Conservation (phyloP, 495 filamentous ascomycete genomes). For the Durotheca rogersii region DNA sequence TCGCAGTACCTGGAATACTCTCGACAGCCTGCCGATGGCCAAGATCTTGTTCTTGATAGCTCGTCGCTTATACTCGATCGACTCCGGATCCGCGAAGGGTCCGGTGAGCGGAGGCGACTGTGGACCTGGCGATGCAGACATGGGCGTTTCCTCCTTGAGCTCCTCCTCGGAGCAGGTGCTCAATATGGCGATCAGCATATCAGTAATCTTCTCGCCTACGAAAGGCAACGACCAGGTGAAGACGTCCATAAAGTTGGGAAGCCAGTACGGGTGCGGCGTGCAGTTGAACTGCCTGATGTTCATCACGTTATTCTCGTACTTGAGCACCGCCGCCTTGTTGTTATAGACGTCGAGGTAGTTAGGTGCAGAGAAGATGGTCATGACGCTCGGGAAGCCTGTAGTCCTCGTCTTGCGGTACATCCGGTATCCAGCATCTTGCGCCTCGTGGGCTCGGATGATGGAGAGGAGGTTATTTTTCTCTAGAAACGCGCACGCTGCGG, state of each 20-base stretch:
- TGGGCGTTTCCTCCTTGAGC: conserved; percentile 74
- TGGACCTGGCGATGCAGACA: conserved; percentile 59
- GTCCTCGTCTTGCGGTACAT: conserved; percentile 99
- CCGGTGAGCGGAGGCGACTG: conserved; percentile 66
- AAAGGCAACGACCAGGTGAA: conserved; percentile 99
- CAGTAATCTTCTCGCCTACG: conserved; percentile 98
- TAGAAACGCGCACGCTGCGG: conserved; percentile 94
- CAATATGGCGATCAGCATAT: conserved; percentile 98
- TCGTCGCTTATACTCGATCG: conserved; percentile 85
- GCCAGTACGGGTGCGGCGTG: conserved; percentile 98
- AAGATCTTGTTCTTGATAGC: conserved; percentile 99
- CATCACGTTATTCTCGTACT: conserved; percentile 99
- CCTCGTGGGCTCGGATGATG: conserved; percentile 97
- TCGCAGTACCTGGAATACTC: conserved; percentile 96
- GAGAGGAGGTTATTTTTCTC: conserved; percentile 99
- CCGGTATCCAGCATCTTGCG: conserved; percentile 95
- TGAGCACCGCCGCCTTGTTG: conserved; percentile 97
- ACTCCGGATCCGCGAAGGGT: conserved; percentile 64
- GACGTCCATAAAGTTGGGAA: conserved; percentile 99
- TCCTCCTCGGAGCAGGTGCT: conserved; percentile 98
- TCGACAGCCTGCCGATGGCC: conserved; percentile 92
- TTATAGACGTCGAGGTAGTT: conserved; percentile 99
- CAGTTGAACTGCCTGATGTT: conserved; percentile 99
- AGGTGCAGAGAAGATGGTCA: conserved; percentile 99
- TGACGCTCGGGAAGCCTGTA: conserved; percentile 97